Conservation (phyloP, 345 rosid species). For the Citrus glauca region DNA sequence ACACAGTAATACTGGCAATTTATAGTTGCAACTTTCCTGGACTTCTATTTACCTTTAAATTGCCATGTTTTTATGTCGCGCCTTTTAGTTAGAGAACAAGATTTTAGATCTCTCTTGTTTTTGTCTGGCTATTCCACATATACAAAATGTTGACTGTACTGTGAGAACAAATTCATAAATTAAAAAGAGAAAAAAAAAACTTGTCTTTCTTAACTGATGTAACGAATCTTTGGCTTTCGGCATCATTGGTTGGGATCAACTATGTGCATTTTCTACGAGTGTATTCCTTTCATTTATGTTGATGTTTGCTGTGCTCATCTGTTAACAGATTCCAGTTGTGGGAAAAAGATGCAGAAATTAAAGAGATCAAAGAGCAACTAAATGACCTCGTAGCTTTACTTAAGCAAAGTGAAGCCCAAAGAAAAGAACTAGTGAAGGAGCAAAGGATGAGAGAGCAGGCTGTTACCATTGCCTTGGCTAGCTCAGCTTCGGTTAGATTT, state of each 20-base stretch:
- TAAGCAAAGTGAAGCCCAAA: constrained; percentile 56
- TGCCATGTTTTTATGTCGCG: neutral
- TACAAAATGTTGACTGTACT: neutral
- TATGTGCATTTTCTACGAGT: neutral
- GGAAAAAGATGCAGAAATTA: constrained; percentile 66
- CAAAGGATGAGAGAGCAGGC: constrained; percentile 63
- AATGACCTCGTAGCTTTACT: constrained; percentile 54
- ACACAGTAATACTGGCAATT: neutral
- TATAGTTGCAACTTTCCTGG: neutral
- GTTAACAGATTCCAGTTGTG: constrained; percentile 51
- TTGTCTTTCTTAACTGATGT: neutral
- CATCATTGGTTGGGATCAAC: neutral
- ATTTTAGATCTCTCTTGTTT: neutral
- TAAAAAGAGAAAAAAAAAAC: neutral
- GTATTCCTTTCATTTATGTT: neutral
- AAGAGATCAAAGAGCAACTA: constrained; percentile 61
- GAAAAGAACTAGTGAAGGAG: constrained; percentile 55
- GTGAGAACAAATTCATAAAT: neutral
- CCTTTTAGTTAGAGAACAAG: neutral
- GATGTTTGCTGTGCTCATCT: neutral
- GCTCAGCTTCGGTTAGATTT: constrained; percentile 47
- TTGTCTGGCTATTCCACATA: neutral
- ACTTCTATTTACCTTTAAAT: neutral
- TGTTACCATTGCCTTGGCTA: constrained; percentile 50
- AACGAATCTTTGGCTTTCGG: neutral